phyloP scores from a whole-genome alignment of 805 yeast genomes.

The Wickerhamiella alocasiicola region DNA sequence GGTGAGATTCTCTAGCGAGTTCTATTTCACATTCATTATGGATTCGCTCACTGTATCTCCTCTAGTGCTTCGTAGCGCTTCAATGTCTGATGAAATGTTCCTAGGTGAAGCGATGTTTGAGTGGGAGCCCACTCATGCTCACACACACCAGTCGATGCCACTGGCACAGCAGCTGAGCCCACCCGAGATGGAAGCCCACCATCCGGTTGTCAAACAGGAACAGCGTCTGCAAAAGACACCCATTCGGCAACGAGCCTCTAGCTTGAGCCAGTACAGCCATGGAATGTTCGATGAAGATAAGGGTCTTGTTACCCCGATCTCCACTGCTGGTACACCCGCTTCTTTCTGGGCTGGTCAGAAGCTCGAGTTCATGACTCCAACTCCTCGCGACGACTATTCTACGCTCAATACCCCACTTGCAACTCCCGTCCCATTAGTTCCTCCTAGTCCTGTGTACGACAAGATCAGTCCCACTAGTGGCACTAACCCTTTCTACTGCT shows the following conservation, averaged over 20 bases:
- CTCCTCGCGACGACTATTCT: constrained; percentile 4
- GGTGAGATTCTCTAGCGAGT: constrained; percentile 3
- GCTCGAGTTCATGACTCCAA: constrained; percentile 12
- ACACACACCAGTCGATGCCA: background rate
- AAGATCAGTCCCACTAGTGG: constrained; percentile 4
- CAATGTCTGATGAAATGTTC: background rate
- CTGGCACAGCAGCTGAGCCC: constrained; percentile 3
- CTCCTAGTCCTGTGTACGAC: constrained; percentile 5
- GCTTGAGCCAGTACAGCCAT: background rate
- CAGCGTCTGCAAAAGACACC: constrained; percentile 7
- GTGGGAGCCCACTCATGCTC: constrained; percentile 8
- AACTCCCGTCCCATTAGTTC: constrained; percentile 12
- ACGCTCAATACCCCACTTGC: constrained; percentile 13
- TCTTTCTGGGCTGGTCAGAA: constrained; percentile 10
- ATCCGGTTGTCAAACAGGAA: constrained; percentile 1
- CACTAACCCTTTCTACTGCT: constrained; percentile 27
- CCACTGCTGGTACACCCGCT: constrained; percentile 9
- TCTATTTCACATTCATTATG: constrained; percentile 2
- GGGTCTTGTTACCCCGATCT: constrained; percentile 13
- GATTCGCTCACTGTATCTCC: constrained; percentile 11
- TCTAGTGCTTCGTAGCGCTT: constrained; percentile 4
- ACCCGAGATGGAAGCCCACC: constrained; percentile 4
- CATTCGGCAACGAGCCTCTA: constrained; percentile 10
- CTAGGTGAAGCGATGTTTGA: constrained; percentile 7
- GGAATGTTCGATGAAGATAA: constrained; percentile 1